Percentiles rank a stretch among this genome's conserved stretches.
Conservation (phyloP, 2,329 filamentous ascomycete species). For the Claviceps sp. region DNA sequence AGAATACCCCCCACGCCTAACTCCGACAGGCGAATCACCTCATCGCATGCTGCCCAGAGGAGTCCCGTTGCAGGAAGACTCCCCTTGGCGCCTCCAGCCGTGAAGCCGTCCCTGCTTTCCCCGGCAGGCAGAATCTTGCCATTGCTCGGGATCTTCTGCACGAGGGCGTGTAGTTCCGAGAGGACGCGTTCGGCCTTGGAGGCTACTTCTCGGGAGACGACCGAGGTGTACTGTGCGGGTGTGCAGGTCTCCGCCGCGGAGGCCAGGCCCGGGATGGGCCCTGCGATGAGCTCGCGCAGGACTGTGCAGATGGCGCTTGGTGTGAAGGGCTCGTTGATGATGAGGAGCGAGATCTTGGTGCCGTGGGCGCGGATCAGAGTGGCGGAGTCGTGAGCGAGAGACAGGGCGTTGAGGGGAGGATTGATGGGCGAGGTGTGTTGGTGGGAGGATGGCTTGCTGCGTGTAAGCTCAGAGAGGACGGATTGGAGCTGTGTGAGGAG, state of each 20-base stretch:
- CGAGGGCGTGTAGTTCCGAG: constrained; percentile 45
- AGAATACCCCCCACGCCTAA: constrained; percentile 59
- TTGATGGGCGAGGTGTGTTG: constrained; percentile 1
- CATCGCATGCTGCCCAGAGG: constrained; percentile 75
- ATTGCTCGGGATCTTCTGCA: constrained; percentile 46
- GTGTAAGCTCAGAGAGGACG: constrained; percentile 24
- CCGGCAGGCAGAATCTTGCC: constrained; percentile 33
- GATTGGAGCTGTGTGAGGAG: constrained; percentile 31
- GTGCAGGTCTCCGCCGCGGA: constrained; percentile 55
- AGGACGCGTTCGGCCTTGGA: constrained; percentile 46
- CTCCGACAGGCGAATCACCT: constrained; percentile 47
- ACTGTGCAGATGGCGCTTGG: constrained; percentile 60
- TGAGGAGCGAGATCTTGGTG: constrained; percentile 75
- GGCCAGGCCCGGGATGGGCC: constrained; percentile 61
- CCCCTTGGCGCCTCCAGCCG: constrained; percentile 32
- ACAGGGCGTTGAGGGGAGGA: constrained; percentile 40
- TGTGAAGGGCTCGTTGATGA: constrained; percentile 79
- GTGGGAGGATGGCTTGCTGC: constrained; percentile 15
- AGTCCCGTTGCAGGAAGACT: constrained; percentile 57
- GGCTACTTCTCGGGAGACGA: constrained; percentile 51
- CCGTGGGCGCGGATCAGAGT: constrained; percentile 66
- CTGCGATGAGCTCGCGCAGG: constrained; percentile 56
- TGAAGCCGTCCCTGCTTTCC: constrained; percentile 11
- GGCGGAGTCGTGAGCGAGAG: constrained; percentile 58
- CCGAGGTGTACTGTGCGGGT: constrained; percentile 44